A percentile compares a stretch with the other conserved stretches of the same genome.
Conservation (phyloP, 2,329 filamentous ascomycete species). For the Didymella segeticola region DNA sequence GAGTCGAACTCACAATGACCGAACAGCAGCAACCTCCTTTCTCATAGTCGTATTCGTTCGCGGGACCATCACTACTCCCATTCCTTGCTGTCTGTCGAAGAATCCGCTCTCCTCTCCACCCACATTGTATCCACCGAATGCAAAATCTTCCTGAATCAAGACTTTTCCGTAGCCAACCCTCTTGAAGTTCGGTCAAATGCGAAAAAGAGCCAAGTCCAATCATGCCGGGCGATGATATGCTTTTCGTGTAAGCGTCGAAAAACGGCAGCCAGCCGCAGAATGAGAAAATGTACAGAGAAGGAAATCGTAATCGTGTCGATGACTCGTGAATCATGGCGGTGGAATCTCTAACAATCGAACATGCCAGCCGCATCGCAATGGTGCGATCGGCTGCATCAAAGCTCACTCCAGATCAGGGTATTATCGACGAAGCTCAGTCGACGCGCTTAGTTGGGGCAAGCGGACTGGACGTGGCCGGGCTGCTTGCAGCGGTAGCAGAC, state of each 20-base stretch:
- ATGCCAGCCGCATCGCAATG: slow-evolving; percentile 28
- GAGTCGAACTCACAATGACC: slow-evolving; percentile 19
- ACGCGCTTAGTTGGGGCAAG: slow-evolving; percentile 79
- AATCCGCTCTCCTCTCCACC: slow-evolving; percentile 43
- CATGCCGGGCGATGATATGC: slow-evolving; percentile 47
- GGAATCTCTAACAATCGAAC: slow-evolving; percentile 37
- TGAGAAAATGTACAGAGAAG: slow-evolving; percentile 50
- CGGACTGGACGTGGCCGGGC: slow-evolving; percentile 88
- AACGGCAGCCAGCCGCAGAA: slow-evolving; percentile 49
- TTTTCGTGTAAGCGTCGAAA: slow-evolving; percentile 48
- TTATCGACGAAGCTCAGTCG: slow-evolving; percentile 35
- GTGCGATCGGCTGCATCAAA: slow-evolving; percentile 33
- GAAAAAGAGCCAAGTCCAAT: slow-evolving; percentile 46
- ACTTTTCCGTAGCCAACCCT: slow-evolving; percentile 46
- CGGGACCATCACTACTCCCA: slow-evolving; percentile 39
- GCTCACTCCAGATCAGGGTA: slow-evolving; percentile 39
- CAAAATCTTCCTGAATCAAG: slow-evolving; percentile 44
- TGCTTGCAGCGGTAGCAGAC: slow-evolving; percentile 97
- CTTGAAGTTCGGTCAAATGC: slow-evolving; percentile 41
- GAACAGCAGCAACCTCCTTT: slow-evolving; percentile 30
- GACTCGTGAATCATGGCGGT: slow-evolving; percentile 37
- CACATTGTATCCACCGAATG: slow-evolving; percentile 42
- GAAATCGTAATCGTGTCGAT: slow-evolving; percentile 48
- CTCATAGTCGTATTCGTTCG: slow-evolving; percentile 32
- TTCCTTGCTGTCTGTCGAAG: slow-evolving; percentile 43